These are phyloP conservation scores for Colletotrichum paranaense DNA, from an alignment of 2,329 filamentous ascomycete genomes.

Conservation along the genomic window DNA sequence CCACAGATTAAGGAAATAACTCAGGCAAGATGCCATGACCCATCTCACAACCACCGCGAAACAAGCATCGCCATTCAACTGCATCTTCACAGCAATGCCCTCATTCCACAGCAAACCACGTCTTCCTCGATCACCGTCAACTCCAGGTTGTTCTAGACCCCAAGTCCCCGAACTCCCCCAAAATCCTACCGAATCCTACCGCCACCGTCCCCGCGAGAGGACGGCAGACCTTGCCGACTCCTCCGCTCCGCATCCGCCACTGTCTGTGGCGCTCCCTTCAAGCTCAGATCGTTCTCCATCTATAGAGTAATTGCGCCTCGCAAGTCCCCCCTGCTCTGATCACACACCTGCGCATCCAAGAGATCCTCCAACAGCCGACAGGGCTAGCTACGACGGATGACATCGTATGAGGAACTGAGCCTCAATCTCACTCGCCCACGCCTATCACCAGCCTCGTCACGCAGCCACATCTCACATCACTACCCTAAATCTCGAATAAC, in stretches of 20 bases:
- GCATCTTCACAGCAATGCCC: neutral
- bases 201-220: constrained; percentile 9
- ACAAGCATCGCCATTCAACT: too few relatives aligned
- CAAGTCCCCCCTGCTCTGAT: too few relatives aligned
- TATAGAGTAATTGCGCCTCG: neutral
- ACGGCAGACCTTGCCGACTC: constrained; percentile 4
- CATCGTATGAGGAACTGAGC: constrained; percentile 17
- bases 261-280: neutral
- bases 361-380: neutral
- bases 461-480: constrained; percentile 31
- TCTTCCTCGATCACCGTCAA: neutral
- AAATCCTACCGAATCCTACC: constrained; percentile 14
- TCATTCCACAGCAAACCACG: neutral
- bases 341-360: neutral
- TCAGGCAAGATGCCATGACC: neutral
- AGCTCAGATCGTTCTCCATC: neutral
- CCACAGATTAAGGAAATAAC: too few relatives aligned
- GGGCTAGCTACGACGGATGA: neutral
- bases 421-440: constrained; percentile 18
- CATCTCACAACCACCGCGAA: too few relatives aligned
- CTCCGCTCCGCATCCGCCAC: neutral
- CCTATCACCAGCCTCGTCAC: constrained; percentile 5
- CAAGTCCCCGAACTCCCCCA: neutral
- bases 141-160: neutral
- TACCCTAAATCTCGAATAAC: constrained; percentile 9